These are phyloP conservation scores for Penicillium riverlandense DNA, from an alignment of 495 filamentous ascomycete species.

Conservation along the genomic window DNA sequence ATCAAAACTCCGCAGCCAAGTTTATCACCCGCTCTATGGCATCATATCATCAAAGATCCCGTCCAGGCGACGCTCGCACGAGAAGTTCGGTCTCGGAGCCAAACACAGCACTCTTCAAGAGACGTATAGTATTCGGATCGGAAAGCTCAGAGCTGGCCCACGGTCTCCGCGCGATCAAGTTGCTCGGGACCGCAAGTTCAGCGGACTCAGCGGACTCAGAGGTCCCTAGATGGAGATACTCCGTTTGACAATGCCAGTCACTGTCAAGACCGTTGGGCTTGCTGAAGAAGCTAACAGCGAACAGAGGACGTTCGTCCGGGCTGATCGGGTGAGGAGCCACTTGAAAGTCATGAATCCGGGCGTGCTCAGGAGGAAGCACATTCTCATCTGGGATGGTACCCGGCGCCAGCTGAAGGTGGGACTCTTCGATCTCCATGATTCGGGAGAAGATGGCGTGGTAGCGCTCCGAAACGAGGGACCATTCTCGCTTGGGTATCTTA, in stretches of 20 bases:
- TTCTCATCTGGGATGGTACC: conserved; percentile 1
- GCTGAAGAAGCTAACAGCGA: conserved; percentile 6
- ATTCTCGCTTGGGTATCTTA: conserved; percentile 6
- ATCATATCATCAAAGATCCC: too few species aligned
- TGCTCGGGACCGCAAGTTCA: background rate
- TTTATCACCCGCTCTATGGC: too few species aligned
- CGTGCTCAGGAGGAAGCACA: conserved; percentile 4
- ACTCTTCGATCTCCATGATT: conserved; percentile 13
- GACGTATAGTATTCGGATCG: background rate
- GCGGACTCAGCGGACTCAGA: background rate
- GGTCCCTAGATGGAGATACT: conserved; percentile 3
- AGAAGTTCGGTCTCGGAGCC: background rate
- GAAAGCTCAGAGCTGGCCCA: background rate
- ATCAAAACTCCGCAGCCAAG: too few species aligned
- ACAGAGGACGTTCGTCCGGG: background rate
- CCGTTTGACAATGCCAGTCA: conserved; percentile 2
- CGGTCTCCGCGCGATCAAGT: conserved; percentile 3
- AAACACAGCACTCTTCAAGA: background rate
- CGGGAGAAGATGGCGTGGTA: conserved; percentile 10
- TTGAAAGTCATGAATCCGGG: conserved; percentile 11
- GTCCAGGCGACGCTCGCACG: too few species aligned
- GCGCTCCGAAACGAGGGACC: conserved; percentile 2
- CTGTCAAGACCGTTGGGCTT: conserved; percentile 3
- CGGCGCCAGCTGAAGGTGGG: background rate
- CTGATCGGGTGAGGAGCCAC: background rate